Percentiles rank a stretch among this genome's conserved stretches.
Evolutionary conservation across 1,139 yeast genomes (phyloP).

Genomic region (Yamadazyma atmosphaerica): DNA sequence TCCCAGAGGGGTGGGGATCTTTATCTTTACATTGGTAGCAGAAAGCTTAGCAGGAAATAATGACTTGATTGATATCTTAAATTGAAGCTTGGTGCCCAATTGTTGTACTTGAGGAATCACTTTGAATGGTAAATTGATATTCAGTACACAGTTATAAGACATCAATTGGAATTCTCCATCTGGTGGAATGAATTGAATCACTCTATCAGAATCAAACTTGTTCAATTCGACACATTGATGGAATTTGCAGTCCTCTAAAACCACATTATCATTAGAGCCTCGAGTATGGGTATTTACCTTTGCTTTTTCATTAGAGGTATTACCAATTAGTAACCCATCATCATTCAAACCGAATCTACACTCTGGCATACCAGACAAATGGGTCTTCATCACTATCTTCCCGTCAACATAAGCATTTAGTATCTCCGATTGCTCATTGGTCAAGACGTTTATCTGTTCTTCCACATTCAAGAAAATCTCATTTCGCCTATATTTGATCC

Average conservation of each 20-base stretch:
- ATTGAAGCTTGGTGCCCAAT: slow-evolving; percentile 52
- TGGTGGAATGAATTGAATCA: slow-evolving; percentile 86
- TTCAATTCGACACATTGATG: slow-evolving; percentile 88
- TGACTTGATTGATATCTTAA: slow-evolving; percentile 62
- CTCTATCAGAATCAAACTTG: slow-evolving; percentile 75
- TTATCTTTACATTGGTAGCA: slow-evolving; percentile 65
- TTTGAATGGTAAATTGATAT: slow-evolving; percentile 69
- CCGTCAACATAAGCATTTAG: slow-evolving; percentile 80
- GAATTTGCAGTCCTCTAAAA: slow-evolving; percentile 77
- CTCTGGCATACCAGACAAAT: slow-evolving; percentile 71
- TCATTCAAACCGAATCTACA: slow-evolving; percentile 67
- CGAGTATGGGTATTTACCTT: slow-evolving; percentile 4
- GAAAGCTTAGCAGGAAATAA: slow-evolving; percentile 59
- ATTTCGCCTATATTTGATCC: slow-evolving; percentile 77
- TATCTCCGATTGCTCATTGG: slow-evolving; percentile 59
- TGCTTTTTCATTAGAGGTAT: slow-evolving; percentile 5
- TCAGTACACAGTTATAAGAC: slow-evolving; percentile 61
- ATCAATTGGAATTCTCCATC: slow-evolving; percentile 91
- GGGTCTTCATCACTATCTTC: slow-evolving; percentile 67
- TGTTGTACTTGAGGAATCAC: slow-evolving; percentile 63
- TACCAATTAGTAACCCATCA: slow-evolving; percentile 25
- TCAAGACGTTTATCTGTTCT: slow-evolving; percentile 71
- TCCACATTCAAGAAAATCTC: slow-evolving; percentile 76
- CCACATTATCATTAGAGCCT: slow-evolving; percentile 36
- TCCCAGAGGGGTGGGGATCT: slow-evolving; percentile 71